phyloP scores from a whole-genome alignment of 2,329 filamentous ascomycete genomes.

The Pseudogymnoascus sp. region DNA sequence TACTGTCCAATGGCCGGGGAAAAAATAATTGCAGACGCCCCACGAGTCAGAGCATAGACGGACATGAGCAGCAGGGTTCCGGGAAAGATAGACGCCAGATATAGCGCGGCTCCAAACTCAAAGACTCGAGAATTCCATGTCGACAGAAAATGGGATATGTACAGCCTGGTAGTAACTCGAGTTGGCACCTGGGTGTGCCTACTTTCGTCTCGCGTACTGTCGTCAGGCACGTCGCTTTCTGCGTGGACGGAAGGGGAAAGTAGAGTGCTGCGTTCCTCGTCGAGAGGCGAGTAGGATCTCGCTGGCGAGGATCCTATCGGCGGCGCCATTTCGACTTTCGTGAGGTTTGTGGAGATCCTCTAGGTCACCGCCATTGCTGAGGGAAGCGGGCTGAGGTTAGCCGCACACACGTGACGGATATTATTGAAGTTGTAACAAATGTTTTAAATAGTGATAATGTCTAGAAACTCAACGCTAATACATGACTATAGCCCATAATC shows the following conservation, averaged over 20 bases:
- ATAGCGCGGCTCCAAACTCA: slow-evolving; percentile 54
- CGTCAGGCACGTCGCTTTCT: neutral
- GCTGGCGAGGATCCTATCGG: neutral
- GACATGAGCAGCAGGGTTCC: slow-evolving; percentile 57
- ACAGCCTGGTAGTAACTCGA: slow-evolving; percentile 32
- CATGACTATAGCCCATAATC: too few species aligned
- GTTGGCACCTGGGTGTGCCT: neutral
- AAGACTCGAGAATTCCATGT: slow-evolving; percentile 58
- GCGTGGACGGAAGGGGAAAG: neutral
- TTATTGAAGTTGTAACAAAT: neutral
- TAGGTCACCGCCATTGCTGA: neutral
- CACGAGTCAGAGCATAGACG: slow-evolving; percentile 57
- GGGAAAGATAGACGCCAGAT: slow-evolving; percentile 46
- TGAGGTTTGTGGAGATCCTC: neutral
- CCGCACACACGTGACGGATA: neutral
- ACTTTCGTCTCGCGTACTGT: neutral
- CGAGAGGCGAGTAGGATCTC: neutral
- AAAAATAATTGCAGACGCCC: slow-evolving; percentile 48
- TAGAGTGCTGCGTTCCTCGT: neutral
- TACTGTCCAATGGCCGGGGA: slow-evolving; percentile 49
- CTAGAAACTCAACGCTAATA: neutral
- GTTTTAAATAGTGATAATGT: neutral
- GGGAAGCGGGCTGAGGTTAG: neutral
- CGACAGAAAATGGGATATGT: slow-evolving; percentile 52
- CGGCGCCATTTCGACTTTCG: neutral